Conservation (phyloP, 164 flowering plant species). For the Nelumbo lutea region DNA sequence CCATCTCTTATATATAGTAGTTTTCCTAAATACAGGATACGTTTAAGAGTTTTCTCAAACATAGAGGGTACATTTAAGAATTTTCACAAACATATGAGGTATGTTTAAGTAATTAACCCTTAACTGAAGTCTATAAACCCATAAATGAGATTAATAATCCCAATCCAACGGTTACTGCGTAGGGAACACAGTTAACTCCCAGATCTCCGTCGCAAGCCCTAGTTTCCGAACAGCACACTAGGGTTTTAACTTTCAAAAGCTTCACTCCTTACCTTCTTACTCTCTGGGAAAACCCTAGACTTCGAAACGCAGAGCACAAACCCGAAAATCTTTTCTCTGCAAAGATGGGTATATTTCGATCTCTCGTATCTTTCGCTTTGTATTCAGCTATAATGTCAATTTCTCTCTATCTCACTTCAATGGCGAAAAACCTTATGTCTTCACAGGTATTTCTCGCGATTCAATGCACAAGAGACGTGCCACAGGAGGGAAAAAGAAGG, state of each 20-base stretch:
- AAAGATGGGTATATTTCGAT: slow-evolving; percentile 18
- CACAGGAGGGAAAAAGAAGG: slow-evolving; percentile 33
- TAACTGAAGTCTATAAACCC: too few relatives aligned
- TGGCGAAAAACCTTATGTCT: not conserved
- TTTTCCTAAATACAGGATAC: too few relatives aligned
- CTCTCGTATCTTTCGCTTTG: not conserved
- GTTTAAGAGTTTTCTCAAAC: too few relatives aligned
- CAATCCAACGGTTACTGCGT: too few relatives aligned
- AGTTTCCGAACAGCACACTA: slow-evolving; percentile 3
- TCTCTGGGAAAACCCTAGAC: slow-evolving; percentile 11
- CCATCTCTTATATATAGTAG: too few relatives aligned
- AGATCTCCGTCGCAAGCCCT: too few relatives aligned
- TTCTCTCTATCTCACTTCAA: not conserved
- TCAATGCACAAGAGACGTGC: slow-evolving; percentile 40
- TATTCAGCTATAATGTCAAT: not conserved
- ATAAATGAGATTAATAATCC: too few relatives aligned
- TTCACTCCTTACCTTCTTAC: not conserved
- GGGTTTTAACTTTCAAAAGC: slow-evolving; percentile 12
- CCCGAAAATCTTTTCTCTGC: slow-evolving; percentile 2
- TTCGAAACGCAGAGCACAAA: not conserved
- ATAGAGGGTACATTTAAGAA: too few relatives aligned
- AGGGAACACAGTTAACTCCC: too few relatives aligned
- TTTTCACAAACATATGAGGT: too few relatives aligned
- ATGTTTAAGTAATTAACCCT: too few relatives aligned
- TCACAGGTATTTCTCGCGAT: slow-evolving; percentile 55